Base-by-base conservation (phyloP, 1,284 basidiomycete genomes). In the Meira miltonrushii region DNA sequence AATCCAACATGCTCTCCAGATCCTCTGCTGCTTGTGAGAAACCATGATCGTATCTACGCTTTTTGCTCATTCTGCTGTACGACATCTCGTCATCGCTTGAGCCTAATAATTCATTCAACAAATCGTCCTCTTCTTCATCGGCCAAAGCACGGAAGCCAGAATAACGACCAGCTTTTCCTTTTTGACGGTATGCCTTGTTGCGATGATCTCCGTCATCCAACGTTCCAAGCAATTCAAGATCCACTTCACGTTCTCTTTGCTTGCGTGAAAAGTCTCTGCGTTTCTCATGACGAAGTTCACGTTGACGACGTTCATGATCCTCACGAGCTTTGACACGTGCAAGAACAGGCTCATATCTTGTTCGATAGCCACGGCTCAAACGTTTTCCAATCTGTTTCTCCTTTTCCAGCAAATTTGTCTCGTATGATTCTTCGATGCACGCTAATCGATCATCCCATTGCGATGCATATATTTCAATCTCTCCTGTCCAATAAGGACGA, bases 151-250 rank as follows among this genome's bases (percentile, higher is more conserved):
- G 46, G 17, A 21, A 21, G 13, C n/a, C 23, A 17, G 17, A 13
- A 33, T 33, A 33, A 21, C 46, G 46, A 48, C 21, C 21, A 5
- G 23, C 4, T 23, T 48, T 55, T 48, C 15, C 39, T 39, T 47
- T 59, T 58, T 39, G 44, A 44, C 25, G 62, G 59, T 23, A 53
- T 58, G 60, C 65, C 15, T 61, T 59, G 7, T 17, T 46, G 19
- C 13, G 17, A 11, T 19, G 11, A 38, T 64, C 55, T 17, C 43
- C 55, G 17, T 75, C 73, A 56, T 58, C 59, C 6, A 75, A 64
- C 10, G 71, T 76, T 39, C 65, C 72, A 37, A 76, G 65, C 17
- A 76, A 62, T 62, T 76, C 74, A 21, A 68, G 55, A 19, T 76
- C 74, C 53, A 76, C 71, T 57, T 76, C 72, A 47, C 65, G 65